Evolutionary conservation across 768 basidiomycete species (phyloP).

Genomic region (Pilatotrama ljubarskyi): DNA sequence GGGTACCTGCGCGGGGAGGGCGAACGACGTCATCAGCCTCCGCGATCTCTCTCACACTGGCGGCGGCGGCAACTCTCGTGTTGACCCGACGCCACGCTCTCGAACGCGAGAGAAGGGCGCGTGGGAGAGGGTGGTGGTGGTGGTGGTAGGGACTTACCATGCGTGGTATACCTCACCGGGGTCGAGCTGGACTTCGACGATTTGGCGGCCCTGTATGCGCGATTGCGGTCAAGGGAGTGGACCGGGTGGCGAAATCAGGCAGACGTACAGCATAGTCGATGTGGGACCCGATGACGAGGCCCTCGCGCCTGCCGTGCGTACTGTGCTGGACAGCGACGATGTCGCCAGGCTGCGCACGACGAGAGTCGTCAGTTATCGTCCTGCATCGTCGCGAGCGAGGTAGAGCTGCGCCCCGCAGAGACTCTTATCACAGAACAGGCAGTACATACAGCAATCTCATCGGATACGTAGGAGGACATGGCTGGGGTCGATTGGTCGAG

Average conservation of each 20-base stretch:
- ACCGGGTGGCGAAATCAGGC: no score
- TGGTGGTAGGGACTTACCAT: conserved; percentile 45
- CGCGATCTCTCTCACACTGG: neutral
- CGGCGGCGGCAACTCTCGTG: neutral
- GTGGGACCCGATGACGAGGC: conserved; percentile 77
- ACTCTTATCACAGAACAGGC: neutral
- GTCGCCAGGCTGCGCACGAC: conserved; percentile 62
- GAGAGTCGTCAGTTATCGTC: neutral
- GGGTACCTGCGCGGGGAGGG: conserved; percentile 57
- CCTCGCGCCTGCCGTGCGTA: conserved; percentile 61
- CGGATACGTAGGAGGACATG: conserved; percentile 27
- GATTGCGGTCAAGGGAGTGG: neutral
- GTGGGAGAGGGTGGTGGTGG: neutral
- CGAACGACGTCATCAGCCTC: conserved; percentile 6
- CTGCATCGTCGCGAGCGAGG: neutral
- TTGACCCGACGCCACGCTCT: neutral
- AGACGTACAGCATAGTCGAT: conserved; percentile 64
- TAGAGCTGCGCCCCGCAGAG: neutral
- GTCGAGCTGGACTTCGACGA: conserved; percentile 82
- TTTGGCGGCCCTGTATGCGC: conserved; percentile 67
- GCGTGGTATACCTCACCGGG: conserved; percentile 65
- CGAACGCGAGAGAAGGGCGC: neutral
- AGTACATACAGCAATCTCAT: conserved; percentile 37
- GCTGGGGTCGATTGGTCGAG: conserved; percentile 1
- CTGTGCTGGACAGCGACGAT: conserved; percentile 76